A percentile compares a stretch with the other conserved stretches of the same genome.
Evolutionary conservation across 345 rosid genomes (phyloP).

Genomic region (Mangifera indica): DNA sequence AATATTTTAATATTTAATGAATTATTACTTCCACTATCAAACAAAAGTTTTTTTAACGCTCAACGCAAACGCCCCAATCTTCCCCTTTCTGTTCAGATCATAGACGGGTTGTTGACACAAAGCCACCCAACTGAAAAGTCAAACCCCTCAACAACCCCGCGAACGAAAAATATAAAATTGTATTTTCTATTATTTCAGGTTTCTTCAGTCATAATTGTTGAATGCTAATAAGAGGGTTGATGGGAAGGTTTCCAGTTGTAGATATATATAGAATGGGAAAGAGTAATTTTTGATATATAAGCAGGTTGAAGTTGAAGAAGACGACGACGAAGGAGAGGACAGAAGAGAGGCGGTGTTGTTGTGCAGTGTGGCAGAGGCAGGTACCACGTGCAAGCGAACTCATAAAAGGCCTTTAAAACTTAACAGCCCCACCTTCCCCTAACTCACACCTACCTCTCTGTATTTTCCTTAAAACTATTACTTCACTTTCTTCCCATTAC

Average conservation of each 20-base stretch:
- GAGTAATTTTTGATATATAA: conserved; percentile 1
- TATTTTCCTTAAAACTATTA: conserved; percentile 25
- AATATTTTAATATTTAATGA: too few species aligned
- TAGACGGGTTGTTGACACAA: not conserved
- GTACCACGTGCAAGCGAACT: conserved; percentile 51
- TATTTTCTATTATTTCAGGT: not conserved
- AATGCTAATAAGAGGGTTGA: conserved; percentile 26
- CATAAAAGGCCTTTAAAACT: conserved; percentile 38
- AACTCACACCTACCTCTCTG: conserved; percentile 55
- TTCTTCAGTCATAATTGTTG: too few species aligned
- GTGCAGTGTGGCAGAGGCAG: conserved; percentile 42
- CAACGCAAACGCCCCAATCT: too few species aligned
- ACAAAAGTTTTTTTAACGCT: too few species aligned
- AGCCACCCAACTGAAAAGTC: not conserved
- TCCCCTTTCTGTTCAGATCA: too few species aligned
- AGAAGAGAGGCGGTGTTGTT: conserved; percentile 2
- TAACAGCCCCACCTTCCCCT: conserved; percentile 43
- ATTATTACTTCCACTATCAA: too few species aligned
- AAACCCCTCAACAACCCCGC: not conserved
- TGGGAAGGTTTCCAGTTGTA: conserved; percentile 25
- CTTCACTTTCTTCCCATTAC: not conserved
- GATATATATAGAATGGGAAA: not conserved
- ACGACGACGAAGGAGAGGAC: not conserved
- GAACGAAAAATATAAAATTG: not conserved
- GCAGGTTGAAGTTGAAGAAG: not conserved